Base-by-base conservation (phyloP, 1,139 yeast genomes). In the Suhomyces wounanorum region DNA sequence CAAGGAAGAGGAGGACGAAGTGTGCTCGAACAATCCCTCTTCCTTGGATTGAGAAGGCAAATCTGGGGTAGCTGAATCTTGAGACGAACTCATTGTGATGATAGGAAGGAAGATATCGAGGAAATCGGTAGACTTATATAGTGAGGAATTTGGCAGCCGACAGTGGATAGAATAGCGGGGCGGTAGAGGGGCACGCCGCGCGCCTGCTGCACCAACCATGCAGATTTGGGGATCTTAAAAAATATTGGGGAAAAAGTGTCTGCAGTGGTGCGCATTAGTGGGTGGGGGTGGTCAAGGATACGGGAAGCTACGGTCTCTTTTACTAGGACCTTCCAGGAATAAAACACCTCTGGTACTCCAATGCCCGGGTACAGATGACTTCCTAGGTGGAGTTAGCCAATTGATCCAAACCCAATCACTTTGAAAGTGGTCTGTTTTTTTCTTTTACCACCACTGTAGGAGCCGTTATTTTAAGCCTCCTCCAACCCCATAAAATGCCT, bases 11-110 rank as follows among this genome's bases (percentile, higher is more conserved):
- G 61, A 49, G 3, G 68, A 59, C 21, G 65, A 62, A 33, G 59
- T 33, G 43, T 58, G 58, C 44, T 59, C 67, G 48, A 65, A 61
- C 30, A 65, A 54, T 13, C 67, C 69, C 16, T 58, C 62, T 1
- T 49, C 48, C n/a, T 18, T n/a, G 30, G 43, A 25, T 14, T 28
- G 28, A 23, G 23, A 5, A 14, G 38, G 28, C 3, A 23, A 21
- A n/a, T 18, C 17, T 7, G 36, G 25, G 21, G 38, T 33, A 5
- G 43, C 37, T 11, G 36, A 33, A 23, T 42, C 33, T 14, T 41
- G 31, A 17, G 42, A 40, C 28, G 37, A 40, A 33, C 49, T 45
- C 52, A 49, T 49, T 13, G 36, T 43, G 23, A 37, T 41, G 42
- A 13, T 35, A 11, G 26, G 14, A 14, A 36, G n/a, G 31, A 41